phyloP scores from a whole-genome alignment of 2,329 filamentous ascomycete genomes.

The Curvularia spicifera region DNA sequence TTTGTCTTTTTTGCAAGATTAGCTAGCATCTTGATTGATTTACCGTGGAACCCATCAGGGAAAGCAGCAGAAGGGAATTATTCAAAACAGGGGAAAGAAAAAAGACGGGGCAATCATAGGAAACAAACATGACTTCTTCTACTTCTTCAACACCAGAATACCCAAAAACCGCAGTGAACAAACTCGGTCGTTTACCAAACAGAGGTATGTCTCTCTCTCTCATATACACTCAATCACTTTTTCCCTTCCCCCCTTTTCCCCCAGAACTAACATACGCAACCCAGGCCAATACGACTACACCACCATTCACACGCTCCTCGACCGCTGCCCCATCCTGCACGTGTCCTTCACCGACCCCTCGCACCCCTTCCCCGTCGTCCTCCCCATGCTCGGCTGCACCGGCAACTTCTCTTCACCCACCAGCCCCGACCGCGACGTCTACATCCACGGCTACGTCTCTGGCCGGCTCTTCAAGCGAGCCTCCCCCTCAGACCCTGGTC shows the following conservation, averaged over 20 bases:
- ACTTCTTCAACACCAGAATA: conserved; percentile 24
- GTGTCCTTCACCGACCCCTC: conserved; percentile 45
- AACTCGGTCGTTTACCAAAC: conserved; percentile 37
- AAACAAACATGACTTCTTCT: conserved; percentile 5
- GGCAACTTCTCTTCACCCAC: conserved; percentile 45
- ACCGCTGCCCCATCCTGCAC: conserved; percentile 43
- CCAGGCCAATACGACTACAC: conserved; percentile 44
- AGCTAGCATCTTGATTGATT: background rate
- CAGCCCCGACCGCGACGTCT: conserved; percentile 55
- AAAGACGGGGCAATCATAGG: background rate
- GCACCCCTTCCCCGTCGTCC: conserved; percentile 62
- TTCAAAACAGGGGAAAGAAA: background rate
- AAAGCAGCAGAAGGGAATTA: background rate
- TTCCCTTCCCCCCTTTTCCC: too few relatives aligned
- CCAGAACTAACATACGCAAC: background rate
- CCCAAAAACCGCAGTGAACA: conserved; percentile 37
- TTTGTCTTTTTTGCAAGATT: background rate
- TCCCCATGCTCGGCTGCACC: conserved; percentile 52
- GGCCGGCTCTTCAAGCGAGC: conserved; percentile 65
- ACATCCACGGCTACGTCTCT: conserved; percentile 46
- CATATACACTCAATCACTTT: background rate
- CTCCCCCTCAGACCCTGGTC: background rate
- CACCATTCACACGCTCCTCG: conserved; percentile 45
- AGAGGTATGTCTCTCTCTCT: conserved; percentile 25
- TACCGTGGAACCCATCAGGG: background rate